Evolutionary conservation across 2,329 filamentous ascomycete genomes (phyloP).

Genomic region (Sarocladium oryzae): DNA sequence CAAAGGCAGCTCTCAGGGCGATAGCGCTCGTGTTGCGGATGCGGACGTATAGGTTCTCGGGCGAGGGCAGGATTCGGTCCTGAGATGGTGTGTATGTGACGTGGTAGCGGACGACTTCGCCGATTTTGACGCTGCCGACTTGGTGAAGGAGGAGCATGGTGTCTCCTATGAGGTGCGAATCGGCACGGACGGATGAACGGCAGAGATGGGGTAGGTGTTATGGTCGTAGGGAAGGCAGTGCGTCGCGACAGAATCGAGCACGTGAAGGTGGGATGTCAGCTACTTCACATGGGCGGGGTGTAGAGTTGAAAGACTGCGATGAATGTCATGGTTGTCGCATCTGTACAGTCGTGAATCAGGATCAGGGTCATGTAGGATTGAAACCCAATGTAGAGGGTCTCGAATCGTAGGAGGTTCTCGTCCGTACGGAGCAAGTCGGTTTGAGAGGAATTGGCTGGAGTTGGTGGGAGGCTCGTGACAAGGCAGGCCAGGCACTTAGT

Average conservation of each 20-base stretch:
- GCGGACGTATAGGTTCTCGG: conserved; percentile 72
- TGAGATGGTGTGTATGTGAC: conserved; percentile 85
- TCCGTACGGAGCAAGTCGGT: neutral
- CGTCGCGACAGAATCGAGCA: neutral
- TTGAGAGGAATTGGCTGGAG: neutral
- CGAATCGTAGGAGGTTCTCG: neutral
- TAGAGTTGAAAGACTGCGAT: neutral
- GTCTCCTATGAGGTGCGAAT: too few species aligned
- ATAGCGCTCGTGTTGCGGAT: conserved; percentile 90
- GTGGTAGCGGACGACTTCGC: conserved; percentile 87
- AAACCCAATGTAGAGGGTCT: too few species aligned
- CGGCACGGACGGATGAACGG: neutral
- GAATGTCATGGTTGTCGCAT: neutral
- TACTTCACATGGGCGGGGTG: conserved; percentile 4
- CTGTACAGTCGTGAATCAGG: neutral
- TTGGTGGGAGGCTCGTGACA: neutral
- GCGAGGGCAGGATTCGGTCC: conserved; percentile 85
- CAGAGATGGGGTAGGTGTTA: neutral
- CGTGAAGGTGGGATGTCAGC: conserved; percentile 8
- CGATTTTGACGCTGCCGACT: conserved; percentile 84
- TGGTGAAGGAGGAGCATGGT: conserved; percentile 87
- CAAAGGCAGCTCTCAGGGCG: conserved; percentile 86
- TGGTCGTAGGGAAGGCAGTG: neutral
- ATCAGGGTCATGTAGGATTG: neutral
- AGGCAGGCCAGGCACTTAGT: too few species aligned